phyloP scores from a whole-genome alignment of 306 rosid species.

The Purshia tridentata region DNA sequence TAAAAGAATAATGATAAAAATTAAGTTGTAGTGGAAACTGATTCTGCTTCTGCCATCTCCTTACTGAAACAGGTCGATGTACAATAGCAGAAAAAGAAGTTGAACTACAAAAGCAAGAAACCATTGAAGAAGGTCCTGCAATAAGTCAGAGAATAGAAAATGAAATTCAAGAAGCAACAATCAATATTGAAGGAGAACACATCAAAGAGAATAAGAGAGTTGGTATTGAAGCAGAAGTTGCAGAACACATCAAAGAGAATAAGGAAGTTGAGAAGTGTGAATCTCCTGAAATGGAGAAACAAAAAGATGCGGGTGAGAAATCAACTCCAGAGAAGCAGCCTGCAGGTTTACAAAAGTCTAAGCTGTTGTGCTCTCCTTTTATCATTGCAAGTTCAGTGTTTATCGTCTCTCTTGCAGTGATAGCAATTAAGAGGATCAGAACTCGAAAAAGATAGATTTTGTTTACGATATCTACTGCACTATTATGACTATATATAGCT shows the following conservation, averaged over 20 bases:
- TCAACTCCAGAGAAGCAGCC: slow-evolving; percentile 22
- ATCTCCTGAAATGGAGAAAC: slow-evolving; percentile 10
- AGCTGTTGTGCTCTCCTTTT: slow-evolving; percentile 33
- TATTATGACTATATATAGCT: not conserved
- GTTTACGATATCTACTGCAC: not conserved
- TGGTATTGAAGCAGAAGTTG: no score
- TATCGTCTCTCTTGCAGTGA: slow-evolving; percentile 39
- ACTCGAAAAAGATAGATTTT: slow-evolving; percentile 28
- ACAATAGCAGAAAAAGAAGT: no score
- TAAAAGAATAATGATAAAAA: no score
- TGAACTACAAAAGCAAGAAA: not conserved
- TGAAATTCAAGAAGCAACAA: no score
- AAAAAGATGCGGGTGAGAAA: slow-evolving; percentile 29
- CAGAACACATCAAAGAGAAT: not conserved
- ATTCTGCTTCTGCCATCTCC: no score
- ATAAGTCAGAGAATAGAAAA: no score
- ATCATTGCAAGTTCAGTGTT: slow-evolving; percentile 57
- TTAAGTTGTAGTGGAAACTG: no score
- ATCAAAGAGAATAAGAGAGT: not conserved
- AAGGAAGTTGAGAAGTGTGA: not conserved
- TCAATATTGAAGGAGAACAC: not conserved
- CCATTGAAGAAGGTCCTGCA: no score
- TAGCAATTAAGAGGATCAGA: slow-evolving; percentile 36
- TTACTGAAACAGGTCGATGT: no score
- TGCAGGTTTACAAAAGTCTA: slow-evolving; percentile 14